phyloP scores from a whole-genome alignment of 805 yeast species.

The Schwanniomyces sp. region DNA sequence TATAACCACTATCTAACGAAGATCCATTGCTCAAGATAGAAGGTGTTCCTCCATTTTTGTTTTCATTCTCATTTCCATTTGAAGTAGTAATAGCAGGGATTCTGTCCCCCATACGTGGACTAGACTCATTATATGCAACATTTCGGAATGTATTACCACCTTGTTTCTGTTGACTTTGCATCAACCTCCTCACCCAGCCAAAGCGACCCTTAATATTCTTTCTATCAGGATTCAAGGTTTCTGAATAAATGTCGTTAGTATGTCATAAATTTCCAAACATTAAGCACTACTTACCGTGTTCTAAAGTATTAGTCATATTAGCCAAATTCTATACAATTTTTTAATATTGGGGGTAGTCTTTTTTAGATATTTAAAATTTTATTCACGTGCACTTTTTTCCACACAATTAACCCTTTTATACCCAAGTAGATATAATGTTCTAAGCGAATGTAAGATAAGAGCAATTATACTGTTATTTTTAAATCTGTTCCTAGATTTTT shows the following conservation, averaged over 20 bases:
- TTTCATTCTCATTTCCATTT: not conserved
- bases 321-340: not conserved
- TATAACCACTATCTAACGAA: slow-evolving; percentile 6
- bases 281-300: not conserved
- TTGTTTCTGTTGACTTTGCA: slow-evolving; percentile 33
- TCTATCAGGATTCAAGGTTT: slow-evolving; percentile 14
- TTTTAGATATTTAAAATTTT: not conserved
- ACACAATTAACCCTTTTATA: not conserved
- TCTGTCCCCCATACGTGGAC: not conserved
- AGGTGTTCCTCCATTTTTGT: not conserved
- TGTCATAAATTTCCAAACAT: not conserved
- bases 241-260: not conserved
- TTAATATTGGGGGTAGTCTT: not conserved
- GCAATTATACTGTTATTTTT: too few species aligned
- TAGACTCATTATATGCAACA: not conserved
- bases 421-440: too few species aligned
- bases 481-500: too few species aligned
- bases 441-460: too few species aligned
- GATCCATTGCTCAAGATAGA: slow-evolving; percentile 4
- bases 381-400: not conserved
- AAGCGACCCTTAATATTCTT: slow-evolving; percentile 32
- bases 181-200: slow-evolving; percentile 41
- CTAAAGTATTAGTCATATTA: not conserved
- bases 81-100: not conserved
- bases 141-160: slow-evolving; percentile 3